Percentiles rank a stretch among this genome's conserved stretches.
phyloP scores from a whole-genome alignment of 2,329 filamentous ascomycete species.

The Xylaria sp. region DNA sequence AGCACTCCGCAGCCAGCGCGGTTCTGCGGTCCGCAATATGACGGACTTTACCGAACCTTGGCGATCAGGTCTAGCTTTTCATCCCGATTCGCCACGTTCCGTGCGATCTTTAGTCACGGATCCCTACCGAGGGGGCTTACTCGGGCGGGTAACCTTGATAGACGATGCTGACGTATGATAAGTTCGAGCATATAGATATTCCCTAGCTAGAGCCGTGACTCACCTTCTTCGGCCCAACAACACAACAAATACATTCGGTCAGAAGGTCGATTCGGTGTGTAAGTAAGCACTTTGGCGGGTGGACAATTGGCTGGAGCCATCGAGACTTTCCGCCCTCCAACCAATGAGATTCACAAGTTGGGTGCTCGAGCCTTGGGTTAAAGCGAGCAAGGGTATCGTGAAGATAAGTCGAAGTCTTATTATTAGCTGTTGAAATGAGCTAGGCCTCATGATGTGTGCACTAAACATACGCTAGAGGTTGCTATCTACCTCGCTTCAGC shows the following conservation, averaged over 20 bases:
- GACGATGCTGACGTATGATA: too few species aligned
- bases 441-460: constrained; percentile 5
- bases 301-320: not conserved
- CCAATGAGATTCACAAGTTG: not conserved
- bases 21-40: constrained; percentile 3
- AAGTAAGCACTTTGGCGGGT: not conserved
- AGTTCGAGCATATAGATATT: not conserved
- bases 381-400: not conserved
- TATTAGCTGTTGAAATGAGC: constrained; percentile 16
- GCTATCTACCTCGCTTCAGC: constrained; percentile 2
- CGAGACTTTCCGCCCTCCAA: not conserved
- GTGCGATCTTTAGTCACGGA: not conserved
- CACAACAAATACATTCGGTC: not conserved
- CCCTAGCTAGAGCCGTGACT: not conserved
- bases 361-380: constrained; percentile 1
- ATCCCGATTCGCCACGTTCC: not conserved
- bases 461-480: not conserved
- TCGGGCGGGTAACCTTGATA: too few species aligned
- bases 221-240: not conserved
- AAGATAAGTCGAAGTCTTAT: constrained; percentile 18
- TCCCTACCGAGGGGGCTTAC: not conserved
- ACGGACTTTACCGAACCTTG: constrained; percentile 4
- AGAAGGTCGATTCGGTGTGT: not conserved
- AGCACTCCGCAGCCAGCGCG: not conserved
- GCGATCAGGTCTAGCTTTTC: not conserved